phyloP scores from a whole-genome alignment of 108 stramenopile species.

The Chaetoceros tenuissimus region DNA sequence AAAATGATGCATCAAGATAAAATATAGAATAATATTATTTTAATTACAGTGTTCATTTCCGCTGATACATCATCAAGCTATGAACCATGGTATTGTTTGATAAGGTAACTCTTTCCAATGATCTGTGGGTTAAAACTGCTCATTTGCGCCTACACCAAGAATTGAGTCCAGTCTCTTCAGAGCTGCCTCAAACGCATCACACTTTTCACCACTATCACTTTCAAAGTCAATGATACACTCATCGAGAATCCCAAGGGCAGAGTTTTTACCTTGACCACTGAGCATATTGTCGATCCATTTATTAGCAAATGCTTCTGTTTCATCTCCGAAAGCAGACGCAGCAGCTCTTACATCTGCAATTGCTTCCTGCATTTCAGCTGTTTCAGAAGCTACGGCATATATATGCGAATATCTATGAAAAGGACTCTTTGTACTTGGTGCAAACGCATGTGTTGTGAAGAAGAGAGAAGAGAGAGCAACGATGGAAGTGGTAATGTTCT shows the following conservation, averaged over 20 bases:
- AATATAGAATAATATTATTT: too few relatives aligned
- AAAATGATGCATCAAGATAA: too few relatives aligned
- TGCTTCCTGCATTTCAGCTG: constrained; percentile 33
- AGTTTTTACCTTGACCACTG: constrained; percentile 21
- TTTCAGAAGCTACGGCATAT: too few relatives aligned
- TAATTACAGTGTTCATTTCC: too few relatives aligned
- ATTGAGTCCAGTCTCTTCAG: constrained; percentile 24
- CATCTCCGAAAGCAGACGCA: constrained; percentile 34
- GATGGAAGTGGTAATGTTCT: too few relatives aligned
- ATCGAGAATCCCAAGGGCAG: constrained; percentile 32
- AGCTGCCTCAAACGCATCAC: constrained; percentile 27
- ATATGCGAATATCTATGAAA: too few relatives aligned
- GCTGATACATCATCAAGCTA: too few relatives aligned
- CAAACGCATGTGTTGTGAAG: too few relatives aligned
- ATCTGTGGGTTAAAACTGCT: constrained; percentile 40
- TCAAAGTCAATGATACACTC: constrained; percentile 37
- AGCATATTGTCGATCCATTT: constrained; percentile 35
- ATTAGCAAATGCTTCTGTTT: constrained; percentile 40
- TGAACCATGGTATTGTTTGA: too few relatives aligned
- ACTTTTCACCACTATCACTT: constrained; percentile 28
- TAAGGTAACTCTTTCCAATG: too few relatives aligned
- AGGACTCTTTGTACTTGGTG: too few relatives aligned
- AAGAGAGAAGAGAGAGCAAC: too few relatives aligned
- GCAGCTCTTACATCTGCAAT: constrained; percentile 30
- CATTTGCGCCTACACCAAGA: constrained; percentile 28